Evolutionary conservation across 148 eudicot species (phyloP), one percentile per base, ranked within the genome.

Genomic region (Chenopodium formosanum): DNA sequence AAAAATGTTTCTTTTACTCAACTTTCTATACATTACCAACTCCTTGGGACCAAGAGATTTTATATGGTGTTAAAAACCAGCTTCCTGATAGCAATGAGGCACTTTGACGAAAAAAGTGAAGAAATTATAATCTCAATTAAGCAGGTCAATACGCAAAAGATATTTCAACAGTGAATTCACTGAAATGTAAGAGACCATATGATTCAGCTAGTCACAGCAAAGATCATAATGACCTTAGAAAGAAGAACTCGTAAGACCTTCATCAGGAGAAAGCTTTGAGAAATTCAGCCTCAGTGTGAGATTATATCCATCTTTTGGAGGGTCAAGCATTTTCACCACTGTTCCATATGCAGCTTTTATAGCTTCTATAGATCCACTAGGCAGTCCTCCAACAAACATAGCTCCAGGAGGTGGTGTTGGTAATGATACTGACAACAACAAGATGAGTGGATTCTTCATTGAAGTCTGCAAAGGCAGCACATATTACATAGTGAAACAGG

Each of bases 341-440:
- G 76, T 84, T 47, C 94, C 97, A 88, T 90, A 96, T 65, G 97
- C 86, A 80, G 94, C 90, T 87, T 96, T 96, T 82, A 96, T 85
- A 50, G 99, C 98, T 88, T 96, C 99, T 75, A 96, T 91, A 66
- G 99, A 98, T 76, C 97, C 99, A 84, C 82, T 86, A 78, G 99
- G 99, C 74, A 96, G 90, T 73, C 99, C 99, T 16, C 88, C 93
- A 80, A 84, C 82, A 83, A 90, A 92, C 64, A 88, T 88, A 67
- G 95, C 92, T 81, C 93, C 99, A 34, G 95, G 90, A 82, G 99
- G 97, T 53, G 99, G 99, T 58, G 94, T 84, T 22, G 99, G 99
- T 79, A 96, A 84, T 67, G 98, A 89, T 64, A 96, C 82, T 62
- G 99, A 96, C 68, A 96, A 76, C 53, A 94, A 89, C 85, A 96